These are phyloP conservation scores for Pseudognaphalium luteoalbum DNA, from an alignment of 129 eudicot species.

Conservation along the genomic window DNA sequence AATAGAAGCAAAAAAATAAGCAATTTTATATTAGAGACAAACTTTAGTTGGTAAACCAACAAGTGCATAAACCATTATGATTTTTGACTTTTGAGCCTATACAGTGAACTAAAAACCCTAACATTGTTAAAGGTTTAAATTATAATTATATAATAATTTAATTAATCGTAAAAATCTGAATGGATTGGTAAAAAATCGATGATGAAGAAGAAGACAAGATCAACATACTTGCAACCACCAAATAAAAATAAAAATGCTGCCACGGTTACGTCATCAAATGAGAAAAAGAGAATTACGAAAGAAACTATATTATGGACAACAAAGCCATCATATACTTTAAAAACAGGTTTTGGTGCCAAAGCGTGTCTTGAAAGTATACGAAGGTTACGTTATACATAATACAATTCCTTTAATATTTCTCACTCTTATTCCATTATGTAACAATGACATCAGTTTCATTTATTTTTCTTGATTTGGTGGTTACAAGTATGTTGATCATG, in stretches of 20 bases:
- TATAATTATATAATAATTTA: no score
- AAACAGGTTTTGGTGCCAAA: no score
- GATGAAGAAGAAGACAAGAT: no score
- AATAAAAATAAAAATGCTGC: neutral
- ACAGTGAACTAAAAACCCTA: neutral
- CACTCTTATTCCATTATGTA: neutral
- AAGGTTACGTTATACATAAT: neutral
- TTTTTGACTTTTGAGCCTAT: neutral
- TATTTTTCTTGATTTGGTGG: neutral
- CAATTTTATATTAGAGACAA: neutral
- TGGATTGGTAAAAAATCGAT: no score
- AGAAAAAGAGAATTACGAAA: neutral
- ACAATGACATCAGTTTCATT: neutral
- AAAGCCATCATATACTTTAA: neutral
- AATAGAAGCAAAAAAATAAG: neutral
- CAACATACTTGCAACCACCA: neutral
- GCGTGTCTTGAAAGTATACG: no score
- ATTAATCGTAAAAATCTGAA: no score
- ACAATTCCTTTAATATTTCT: neutral
- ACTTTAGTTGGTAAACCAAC: neutral
- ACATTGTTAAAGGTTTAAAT: neutral
- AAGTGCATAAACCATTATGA: neutral
- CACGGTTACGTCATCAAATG: neutral
- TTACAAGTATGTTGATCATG: neutral
- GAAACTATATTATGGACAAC: neutral